Conservation (phyloP, 2,329 filamentous ascomycete genomes). For the Penicillium sp. region DNA sequence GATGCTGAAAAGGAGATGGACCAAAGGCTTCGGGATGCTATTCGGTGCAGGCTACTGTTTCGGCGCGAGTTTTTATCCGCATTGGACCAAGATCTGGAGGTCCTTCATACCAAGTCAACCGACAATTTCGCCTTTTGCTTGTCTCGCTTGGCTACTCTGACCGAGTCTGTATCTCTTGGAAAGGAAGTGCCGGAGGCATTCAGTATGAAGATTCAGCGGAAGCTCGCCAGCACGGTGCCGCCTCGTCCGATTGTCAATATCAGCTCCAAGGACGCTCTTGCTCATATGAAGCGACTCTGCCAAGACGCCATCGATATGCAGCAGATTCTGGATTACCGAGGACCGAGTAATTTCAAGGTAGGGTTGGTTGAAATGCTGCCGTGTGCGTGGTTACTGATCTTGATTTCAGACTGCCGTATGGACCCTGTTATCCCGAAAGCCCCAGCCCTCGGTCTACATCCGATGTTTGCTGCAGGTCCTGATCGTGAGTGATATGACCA, state of each 20-base stretch:
- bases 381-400: conserved; percentile 4
- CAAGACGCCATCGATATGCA: conserved; percentile 66
- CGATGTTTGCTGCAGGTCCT: conserved; percentile 73
- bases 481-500: conserved; percentile 66
- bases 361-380: conserved; percentile 16
- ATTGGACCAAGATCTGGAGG: conserved; percentile 37
- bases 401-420: conserved; percentile 62
- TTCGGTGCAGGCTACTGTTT: conserved; percentile 62
- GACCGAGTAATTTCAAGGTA: conserved; percentile 67
- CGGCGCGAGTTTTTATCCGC: conserved; percentile 50
- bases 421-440: conserved; percentile 71
- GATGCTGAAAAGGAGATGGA: conserved; percentile 35
- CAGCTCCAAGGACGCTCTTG: conserved; percentile 65
- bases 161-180: conserved; percentile 58
- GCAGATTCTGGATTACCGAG: conserved; percentile 62
- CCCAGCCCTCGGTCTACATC: conserved; percentile 77
- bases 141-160: conserved; percentile 51
- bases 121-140: conserved; percentile 33
- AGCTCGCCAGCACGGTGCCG: conserved; percentile 86
- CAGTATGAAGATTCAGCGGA: conserved; percentile 84
- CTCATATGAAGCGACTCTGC: conserved; percentile 65
- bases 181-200: conserved; percentile 71
- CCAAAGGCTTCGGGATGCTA: conserved; percentile 47
- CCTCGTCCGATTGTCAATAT: conserved; percentile 82
- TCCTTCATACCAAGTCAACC: conserved; percentile 29